These are phyloP conservation scores for Neofusicoccum laricinum DNA, from an alignment of 2,329 filamentous ascomycete genomes.

Conservation along the genomic window DNA sequence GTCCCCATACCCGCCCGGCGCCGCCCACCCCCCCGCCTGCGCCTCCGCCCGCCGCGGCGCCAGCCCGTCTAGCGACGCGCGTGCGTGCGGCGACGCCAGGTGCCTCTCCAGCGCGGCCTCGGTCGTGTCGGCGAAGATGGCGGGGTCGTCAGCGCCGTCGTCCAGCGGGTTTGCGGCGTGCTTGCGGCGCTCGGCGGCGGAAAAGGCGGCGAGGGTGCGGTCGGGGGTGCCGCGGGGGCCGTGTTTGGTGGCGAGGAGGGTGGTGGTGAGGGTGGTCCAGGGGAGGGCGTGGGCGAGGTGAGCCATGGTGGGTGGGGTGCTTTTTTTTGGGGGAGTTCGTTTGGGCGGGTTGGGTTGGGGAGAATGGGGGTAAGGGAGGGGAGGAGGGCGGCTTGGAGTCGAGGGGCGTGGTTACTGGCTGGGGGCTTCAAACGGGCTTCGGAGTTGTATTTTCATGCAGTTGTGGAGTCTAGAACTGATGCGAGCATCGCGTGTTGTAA, in stretches of 20 bases:
- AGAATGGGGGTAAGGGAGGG: too few relatives aligned
- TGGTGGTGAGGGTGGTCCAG: not conserved
- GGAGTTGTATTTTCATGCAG: too few relatives aligned
- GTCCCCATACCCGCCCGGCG: not conserved
- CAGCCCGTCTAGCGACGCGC: not conserved
- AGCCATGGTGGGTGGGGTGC: not conserved
- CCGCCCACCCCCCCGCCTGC: not conserved
- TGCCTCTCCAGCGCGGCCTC: not conserved
- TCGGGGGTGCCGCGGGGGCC: not conserved
- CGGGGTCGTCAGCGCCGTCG: not conserved
- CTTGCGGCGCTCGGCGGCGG: not conserved
- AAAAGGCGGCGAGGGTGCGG: not conserved
- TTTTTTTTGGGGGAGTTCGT: too few relatives aligned
- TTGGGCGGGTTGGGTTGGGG: too few relatives aligned
- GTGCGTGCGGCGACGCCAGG: not conserved
- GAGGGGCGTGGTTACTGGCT: too few relatives aligned
- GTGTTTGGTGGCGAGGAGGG: not conserved
- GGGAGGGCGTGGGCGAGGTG: not conserved
- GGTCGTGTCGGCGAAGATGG: not conserved
- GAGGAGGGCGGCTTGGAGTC: too few relatives aligned
- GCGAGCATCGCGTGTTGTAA: too few relatives aligned
- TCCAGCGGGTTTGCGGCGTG: not conserved
- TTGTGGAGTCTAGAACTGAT: too few relatives aligned
- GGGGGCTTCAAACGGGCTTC: too few relatives aligned
- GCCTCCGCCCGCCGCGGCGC: not conserved